phyloP scores from a whole-genome alignment of 345 rosid genomes.

The Rhodamnia rubescens region DNA sequence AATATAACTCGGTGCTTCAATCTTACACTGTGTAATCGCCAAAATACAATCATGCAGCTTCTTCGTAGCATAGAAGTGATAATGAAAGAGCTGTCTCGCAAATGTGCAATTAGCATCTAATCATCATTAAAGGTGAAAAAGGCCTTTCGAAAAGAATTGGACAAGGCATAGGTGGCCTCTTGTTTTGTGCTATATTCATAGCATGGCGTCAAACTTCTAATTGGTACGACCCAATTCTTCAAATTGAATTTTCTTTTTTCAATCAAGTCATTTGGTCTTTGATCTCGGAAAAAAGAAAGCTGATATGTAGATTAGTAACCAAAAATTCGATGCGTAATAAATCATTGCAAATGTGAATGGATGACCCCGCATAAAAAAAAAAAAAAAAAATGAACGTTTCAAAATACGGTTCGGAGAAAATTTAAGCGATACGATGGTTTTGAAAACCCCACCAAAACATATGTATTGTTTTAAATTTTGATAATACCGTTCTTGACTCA shows the following conservation, averaged over 20 bases:
- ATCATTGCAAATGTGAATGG: not conserved
- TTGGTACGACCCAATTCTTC: not conserved
- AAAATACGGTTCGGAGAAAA: too few species aligned
- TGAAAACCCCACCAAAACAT: too few species aligned
- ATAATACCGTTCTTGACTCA: too few species aligned
- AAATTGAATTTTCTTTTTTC: not conserved
- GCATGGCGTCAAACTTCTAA: not conserved
- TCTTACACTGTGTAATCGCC: not conserved
- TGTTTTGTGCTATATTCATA: not conserved
- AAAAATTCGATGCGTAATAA: not conserved
- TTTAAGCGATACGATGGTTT: too few species aligned
- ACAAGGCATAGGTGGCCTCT: not conserved
- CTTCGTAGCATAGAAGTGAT: not conserved
- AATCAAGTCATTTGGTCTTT: not conserved
- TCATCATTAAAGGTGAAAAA: not conserved
- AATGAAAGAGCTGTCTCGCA: not conserved
- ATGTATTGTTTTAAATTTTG: too few species aligned
- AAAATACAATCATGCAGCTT: not conserved
- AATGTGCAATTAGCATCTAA: not conserved
- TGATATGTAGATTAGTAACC: not conserved
- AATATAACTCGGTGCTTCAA: not conserved
- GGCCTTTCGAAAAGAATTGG: not conserved
- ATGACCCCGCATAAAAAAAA: too few species aligned
- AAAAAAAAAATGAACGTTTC: too few species aligned
- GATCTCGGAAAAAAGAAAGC: not conserved